These are phyloP conservation scores for Debaryomyces coudertii DNA, from an alignment of 1,139 yeast genomes.

Conservation along the genomic window DNA sequence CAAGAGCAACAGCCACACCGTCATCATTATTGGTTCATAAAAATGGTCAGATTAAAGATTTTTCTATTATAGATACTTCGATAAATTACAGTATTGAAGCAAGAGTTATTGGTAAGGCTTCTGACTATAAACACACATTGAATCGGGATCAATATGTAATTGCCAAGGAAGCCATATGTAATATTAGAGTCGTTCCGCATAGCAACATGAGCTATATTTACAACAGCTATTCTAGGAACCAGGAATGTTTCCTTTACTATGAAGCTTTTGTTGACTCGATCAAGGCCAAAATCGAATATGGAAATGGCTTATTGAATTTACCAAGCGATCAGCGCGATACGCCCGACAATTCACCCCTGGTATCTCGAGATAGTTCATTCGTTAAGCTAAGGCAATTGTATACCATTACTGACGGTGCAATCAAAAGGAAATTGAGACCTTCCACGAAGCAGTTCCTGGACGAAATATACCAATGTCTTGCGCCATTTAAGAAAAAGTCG, in stretches of 20 bases:
- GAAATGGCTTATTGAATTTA: conserved; percentile 23
- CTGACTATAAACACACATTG: conserved; percentile 31
- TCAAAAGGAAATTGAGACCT: conserved; percentile 19
- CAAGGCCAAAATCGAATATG: conserved; percentile 34
- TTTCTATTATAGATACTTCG: conserved; percentile 43
- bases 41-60: conserved; percentile 30
- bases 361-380: conserved; percentile 19
- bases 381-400: conserved; percentile 41
- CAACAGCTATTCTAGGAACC: conserved; percentile 22
- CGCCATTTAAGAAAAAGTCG: conserved; percentile 39
- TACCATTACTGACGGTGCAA: conserved; percentile 24
- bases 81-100: conserved; percentile 45
- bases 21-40: conserved; percentile 28
- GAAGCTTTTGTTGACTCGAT: conserved; percentile 42
- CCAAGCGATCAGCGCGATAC: conserved; percentile 12
- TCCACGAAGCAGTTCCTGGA: conserved; percentile 25
- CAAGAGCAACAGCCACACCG: conserved; percentile 27
- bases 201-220: conserved; percentile 28
- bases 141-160: conserved; percentile 40
- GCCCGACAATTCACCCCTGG: conserved; percentile 18
- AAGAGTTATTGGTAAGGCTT: conserved; percentile 46
- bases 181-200: conserved; percentile 42
- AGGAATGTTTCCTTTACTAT: conserved; percentile 34
- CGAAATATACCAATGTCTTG: conserved; percentile 35
- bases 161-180: conserved; percentile 37